Evolutionary conservation across 441 rosid species (phyloP).

Genomic region (Adansonia gregorii): DNA sequence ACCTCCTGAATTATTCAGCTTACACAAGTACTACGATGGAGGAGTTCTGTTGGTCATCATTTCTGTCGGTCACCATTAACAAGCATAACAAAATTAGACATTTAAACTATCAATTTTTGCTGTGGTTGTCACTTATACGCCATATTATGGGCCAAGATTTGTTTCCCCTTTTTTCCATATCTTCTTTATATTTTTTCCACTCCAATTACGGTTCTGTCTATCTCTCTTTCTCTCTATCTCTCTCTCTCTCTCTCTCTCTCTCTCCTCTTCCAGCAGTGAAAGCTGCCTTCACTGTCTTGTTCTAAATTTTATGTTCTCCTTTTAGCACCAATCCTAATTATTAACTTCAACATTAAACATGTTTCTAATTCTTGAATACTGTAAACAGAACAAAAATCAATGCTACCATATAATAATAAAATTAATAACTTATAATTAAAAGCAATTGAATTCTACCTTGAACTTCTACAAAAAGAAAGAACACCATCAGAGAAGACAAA

Average conservation of each 20-base stretch:
- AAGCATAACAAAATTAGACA: background rate
- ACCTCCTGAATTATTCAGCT: background rate
- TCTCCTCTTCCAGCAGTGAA: background rate
- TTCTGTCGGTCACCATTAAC: conserved; percentile 6
- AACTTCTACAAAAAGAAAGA: background rate
- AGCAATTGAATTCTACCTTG: background rate
- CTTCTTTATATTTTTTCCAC: background rate
- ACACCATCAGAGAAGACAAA: background rate
- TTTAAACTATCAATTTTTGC: background rate
- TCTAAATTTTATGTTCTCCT: background rate
- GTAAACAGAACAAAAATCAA: background rate
- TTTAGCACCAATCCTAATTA: background rate
- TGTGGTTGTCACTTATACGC: conserved; percentile 12
- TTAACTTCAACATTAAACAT: background rate
- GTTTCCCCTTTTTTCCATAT: background rate
- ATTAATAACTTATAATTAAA: too few relatives aligned
- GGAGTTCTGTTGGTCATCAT: background rate
- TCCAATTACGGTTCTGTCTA: background rate
- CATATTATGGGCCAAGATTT: background rate
- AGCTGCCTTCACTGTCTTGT: background rate
- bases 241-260: too few relatives aligned
- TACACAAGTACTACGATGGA: background rate
- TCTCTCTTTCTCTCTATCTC: background rate
- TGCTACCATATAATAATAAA: too few relatives aligned
- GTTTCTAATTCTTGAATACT: background rate